Base-by-base conservation (phyloP, 768 basidiomycete species). In the Pholiota conissans region DNA sequence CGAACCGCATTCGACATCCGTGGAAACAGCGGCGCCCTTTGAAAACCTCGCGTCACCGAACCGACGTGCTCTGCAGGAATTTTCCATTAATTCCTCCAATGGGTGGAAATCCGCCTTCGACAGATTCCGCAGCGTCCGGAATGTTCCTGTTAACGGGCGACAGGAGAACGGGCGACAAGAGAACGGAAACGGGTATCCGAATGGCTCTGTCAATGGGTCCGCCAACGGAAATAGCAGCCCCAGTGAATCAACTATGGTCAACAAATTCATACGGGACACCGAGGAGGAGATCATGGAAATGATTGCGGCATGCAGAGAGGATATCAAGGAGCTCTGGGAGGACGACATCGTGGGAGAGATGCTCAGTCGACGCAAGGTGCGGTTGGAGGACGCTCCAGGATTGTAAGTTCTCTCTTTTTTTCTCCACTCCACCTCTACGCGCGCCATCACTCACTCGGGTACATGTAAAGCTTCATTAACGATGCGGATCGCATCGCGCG, bases 311-410 rank as follows among this genome's bases (percentile, higher is more conserved):
- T 88, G 84, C 67, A 76, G 77, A 40, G 83, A 87, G 5, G 87
- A 89, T 62, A 89, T 91, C 66, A 83, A 82, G 59, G 74, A 73
- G 16, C 72, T 91, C 7, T 90, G 89, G 89, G 79, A 82, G 52
- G 89, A 93, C 64, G 62, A 79, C 18, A 73, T 79, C 5, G 80
- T 91, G 6, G 81, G 79, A 61, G 83, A 89, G 66, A 80, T 87
- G 72, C 69, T 91, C 57, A 69, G 64, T 55, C 70, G 80, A 45
- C 75, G 80, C 27, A 86, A 82, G 65, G 66, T 77, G 5, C 74
- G 82, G 63, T 69, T 92, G 60, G 89, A 93, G 68, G 84, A 90
- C 57, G 74, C 80, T 16, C 82, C 91, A 34, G 86, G 91, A 52
- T 92, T 91, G 89, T 90, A 69, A 73, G 87, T 79, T 10, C 30